These are phyloP conservation scores for Plectosphaerella cucumerina DNA, from an alignment of 2,329 filamentous ascomycete genomes.

Conservation along the genomic window DNA sequence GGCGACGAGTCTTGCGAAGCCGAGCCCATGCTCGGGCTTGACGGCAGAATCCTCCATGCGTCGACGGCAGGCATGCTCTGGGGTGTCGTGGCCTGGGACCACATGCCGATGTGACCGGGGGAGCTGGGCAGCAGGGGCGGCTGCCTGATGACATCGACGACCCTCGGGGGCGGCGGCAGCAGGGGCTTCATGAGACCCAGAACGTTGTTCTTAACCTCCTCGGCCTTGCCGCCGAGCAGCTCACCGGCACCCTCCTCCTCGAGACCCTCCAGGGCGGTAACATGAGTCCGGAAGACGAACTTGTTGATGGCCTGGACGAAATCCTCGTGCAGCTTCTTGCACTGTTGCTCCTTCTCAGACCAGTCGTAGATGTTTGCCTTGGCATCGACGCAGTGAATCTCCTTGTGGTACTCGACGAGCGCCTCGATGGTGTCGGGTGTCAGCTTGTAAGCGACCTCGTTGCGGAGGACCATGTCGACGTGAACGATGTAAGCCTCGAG, in stretches of 20 bases:
- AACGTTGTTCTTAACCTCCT: slow-evolving; percentile 88
- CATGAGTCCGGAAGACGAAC: slow-evolving; percentile 89
- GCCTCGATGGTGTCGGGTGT: slow-evolving; percentile 91
- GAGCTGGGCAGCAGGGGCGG: slow-evolving; percentile 83
- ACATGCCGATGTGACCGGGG: slow-evolving; percentile 69
- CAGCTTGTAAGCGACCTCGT: slow-evolving; percentile 97
- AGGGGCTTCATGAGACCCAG: slow-evolving; percentile 82
- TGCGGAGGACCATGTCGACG: slow-evolving; percentile 96
- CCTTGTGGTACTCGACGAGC: slow-evolving; percentile 93
- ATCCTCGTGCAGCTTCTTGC: slow-evolving; percentile 96
- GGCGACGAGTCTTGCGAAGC: slow-evolving; percentile 61
- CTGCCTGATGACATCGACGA: slow-evolving; percentile 85
- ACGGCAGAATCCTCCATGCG: slow-evolving; percentile 86
- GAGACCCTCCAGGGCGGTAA: slow-evolving; percentile 85
- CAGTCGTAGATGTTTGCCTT: slow-evolving; percentile 88
- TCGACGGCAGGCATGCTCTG: slow-evolving; percentile 69
- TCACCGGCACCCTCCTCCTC: slow-evolving; percentile 97
- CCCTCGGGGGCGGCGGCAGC: slow-evolving; percentile 78
- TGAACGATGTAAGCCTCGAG: slow-evolving; percentile 97
- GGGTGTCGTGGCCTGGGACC: slow-evolving; percentile 61
- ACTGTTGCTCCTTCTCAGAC: slow-evolving; percentile 92
- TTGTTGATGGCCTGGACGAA: slow-evolving; percentile 96
- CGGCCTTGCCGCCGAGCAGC: slow-evolving; percentile 83
- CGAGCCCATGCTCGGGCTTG: slow-evolving; percentile 76
- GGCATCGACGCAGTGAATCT: slow-evolving; percentile 87